A percentile compares a stretch with the other conserved stretches of the same genome.
phyloP scores from a whole-genome alignment of 768 basidiomycete genomes.

The Leccinum truebloodii region DNA sequence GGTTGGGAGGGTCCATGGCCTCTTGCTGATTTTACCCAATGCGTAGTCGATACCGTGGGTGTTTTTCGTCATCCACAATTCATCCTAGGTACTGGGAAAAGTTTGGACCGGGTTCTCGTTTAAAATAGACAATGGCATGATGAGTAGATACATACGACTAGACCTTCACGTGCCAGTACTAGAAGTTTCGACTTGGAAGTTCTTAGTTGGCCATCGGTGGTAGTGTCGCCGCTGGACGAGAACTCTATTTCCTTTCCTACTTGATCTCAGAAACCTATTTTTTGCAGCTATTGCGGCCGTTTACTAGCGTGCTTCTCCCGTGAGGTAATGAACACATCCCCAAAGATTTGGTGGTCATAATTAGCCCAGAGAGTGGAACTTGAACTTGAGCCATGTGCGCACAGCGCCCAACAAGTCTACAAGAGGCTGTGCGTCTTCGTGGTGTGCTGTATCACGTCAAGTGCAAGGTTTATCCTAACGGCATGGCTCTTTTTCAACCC shows the following conservation, averaged over 20 bases:
- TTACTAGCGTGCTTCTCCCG: not conserved
- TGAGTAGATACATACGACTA: constrained; percentile 1
- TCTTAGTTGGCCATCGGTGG: constrained; percentile 1
- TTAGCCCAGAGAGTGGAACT: constrained; percentile 2
- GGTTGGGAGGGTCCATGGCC: not conserved
- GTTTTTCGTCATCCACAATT: not conserved
- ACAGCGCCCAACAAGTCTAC: not conserved
- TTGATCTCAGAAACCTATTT: constrained; percentile 8
- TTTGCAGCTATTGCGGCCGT: constrained; percentile 13
- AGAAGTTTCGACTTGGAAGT: constrained; percentile 3
- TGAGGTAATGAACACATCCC: constrained; percentile 1
- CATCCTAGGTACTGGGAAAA: constrained; percentile 4
- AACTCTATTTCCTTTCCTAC: constrained; percentile 11
- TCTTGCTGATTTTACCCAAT: constrained; percentile 3
- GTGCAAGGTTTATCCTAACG: not conserved
- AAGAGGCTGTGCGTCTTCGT: not conserved
- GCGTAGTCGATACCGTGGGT: constrained; percentile 6
- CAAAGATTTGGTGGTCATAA: constrained; percentile 10
- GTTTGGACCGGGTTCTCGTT: not conserved
- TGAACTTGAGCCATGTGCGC: constrained; percentile 2
- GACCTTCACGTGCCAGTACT: constrained; percentile 19
- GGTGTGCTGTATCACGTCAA: not conserved
- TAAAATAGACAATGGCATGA: constrained; percentile 5
- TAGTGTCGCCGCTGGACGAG: constrained; percentile 12
- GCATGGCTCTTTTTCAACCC: not conserved